Base-by-base conservation (phyloP, 306 rosid genomes). In the Glycine soja region DNA sequence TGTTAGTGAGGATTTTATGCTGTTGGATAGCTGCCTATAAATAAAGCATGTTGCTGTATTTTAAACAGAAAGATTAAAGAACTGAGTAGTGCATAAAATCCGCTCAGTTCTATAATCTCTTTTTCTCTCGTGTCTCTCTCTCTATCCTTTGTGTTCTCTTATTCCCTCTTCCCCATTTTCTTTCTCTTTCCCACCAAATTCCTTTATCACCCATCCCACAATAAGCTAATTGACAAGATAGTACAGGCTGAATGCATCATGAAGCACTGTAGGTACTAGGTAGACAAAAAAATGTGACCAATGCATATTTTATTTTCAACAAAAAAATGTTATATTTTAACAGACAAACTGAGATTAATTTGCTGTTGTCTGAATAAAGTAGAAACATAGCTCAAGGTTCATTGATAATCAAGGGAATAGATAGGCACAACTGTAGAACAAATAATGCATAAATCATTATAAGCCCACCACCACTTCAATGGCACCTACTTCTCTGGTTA, bases 361-460 rank as follows among this genome's bases (percentile, higher is more conserved):
- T 12, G 10, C 50, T 16, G 68, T 59, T 58, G 5, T 68, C 59
- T 38, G 24, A 65, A 47, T 57, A 14, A 11, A 36, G 12, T 9
- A 67, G 11, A 67, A n/a, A 62, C 4, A 45, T 6, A 38, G 13
- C 68, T 46, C 0, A 6, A 53, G 47, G 63, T 53, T 52, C 75
- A 24, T 65, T 72, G 69, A n/a, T 73, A 16, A 11, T 24, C 80
- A 74, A 43, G 75, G 15, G 64, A 73, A 73, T 58, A 77, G 65
- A 50, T 36, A 10, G 56, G 71, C 7, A 40, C 43, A 40, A 40
- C 6, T 4, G 43, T 65, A 36, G 43, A 50, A 51, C 34, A 13
- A 67, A 78, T 40, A 7, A 78, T 40, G 57, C 10, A n/a, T 45
- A 10, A 56, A 56, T 54, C 82, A 78, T 78, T 51, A 38, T 16